Base-by-base conservation (phyloP, 2,329 filamentous ascomycete genomes). In the Lasiodiplodia citricola region DNA sequence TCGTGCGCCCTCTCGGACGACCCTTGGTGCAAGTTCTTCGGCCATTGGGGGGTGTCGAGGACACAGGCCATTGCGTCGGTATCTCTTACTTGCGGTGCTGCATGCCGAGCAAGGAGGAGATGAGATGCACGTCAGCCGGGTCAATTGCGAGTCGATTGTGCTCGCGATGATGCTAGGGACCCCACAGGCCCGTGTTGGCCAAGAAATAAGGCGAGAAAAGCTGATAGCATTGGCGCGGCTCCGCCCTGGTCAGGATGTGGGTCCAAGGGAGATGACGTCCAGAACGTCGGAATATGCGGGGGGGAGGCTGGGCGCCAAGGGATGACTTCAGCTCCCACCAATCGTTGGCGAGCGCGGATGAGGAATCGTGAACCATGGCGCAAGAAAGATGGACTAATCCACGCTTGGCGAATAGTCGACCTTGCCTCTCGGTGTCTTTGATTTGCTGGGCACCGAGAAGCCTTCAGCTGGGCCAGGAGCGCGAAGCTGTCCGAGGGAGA, bases 381-480 rank as follows among this genome's bases (percentile, higher is more conserved):
- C 80, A 79, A 11, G 77, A 80, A 73, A 73, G 74, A 37, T 80
- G 81, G 50, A 81, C 74, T 38, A 77, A 81, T 3, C 77, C 80
- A 2, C 82, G 68, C 69, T 82, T 83, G 16, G 75, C 76, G 25
- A 70, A 70, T 10, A 56, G 60, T 0, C 74, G 62, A 4, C 72
- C 72, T 1, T 71, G 72, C 18, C 69, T 70, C 28, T 70, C 41
- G 23, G 31, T 7, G 68, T 66, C 23, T 21, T 70, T 71, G 10
- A 76, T 70, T 31, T 72, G 70, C 25, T 72, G 72, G 56, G 55
- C 56, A 14, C 72, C 75, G 50, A 71, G 68, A 16, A 62, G 66
- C 18, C 25, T 71, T 74, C 47, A 77, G 70, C 28, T 69, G 70
- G 0, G 71, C 54, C 18, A 80, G 73, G 18, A 79, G 69, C 18